Evolutionary conservation across 345 rosid genomes (phyloP).

Genomic region (Eucalyptus pumila): DNA sequence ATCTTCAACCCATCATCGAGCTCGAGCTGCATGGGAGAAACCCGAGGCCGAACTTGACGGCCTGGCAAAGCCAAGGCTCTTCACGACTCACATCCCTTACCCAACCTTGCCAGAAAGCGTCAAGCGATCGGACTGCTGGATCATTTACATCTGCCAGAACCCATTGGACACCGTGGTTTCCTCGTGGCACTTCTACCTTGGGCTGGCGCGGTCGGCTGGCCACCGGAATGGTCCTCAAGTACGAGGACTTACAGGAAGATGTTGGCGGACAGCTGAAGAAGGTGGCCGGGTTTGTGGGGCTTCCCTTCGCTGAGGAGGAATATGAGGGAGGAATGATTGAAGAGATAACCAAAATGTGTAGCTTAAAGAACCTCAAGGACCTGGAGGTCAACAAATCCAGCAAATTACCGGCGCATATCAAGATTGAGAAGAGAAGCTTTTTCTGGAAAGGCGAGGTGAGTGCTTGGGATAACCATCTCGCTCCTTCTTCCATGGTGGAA

Average conservation of each 20-base stretch:
- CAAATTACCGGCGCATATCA: not conserved
- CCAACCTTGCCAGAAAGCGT: not conserved
- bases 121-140: not conserved
- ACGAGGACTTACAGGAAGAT: not conserved
- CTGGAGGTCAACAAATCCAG: not conserved
- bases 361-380: not conserved
- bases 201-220: fast-evolving
- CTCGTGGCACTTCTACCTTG: not conserved
- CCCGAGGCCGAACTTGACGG: not conserved
- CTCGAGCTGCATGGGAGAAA: not conserved
- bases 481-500: not conserved
- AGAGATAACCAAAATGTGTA: not conserved
- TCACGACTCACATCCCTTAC: not conserved
- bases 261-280: not conserved
- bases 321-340: not conserved
- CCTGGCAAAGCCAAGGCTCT: not conserved
- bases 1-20: not conserved
- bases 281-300: not conserved
- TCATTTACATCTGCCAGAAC: not conserved
- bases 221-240: not conserved
- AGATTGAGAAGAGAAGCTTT: not conserved
- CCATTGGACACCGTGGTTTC: not conserved
- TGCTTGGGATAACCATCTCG: not conserved
- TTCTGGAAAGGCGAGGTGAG: not conserved
- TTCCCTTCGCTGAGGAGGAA: not conserved